Conservation (phyloP, 2,329 filamentous ascomycete genomes). For the Emergomyces pasteurianus region DNA sequence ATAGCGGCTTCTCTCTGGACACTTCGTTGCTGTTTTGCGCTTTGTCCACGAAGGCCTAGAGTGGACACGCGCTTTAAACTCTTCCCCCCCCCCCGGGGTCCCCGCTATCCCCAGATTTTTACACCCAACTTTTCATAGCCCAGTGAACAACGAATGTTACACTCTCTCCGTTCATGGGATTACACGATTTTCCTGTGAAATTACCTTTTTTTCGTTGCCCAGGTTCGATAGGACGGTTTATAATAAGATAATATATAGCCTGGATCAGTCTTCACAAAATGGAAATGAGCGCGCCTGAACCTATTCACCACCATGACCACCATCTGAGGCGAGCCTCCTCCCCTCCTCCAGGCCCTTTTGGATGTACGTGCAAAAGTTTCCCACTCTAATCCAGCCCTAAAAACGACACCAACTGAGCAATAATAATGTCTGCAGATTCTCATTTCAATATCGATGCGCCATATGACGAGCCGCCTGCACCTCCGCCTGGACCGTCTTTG, state of each 20-base stretch:
- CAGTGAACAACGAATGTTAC: background rate
- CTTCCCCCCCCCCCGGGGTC: background rate
- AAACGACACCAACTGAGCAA: background rate
- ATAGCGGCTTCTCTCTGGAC: background rate
- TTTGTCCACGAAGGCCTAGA: too few species aligned
- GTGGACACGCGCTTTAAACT: background rate
- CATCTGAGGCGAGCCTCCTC: conserved; percentile 38
- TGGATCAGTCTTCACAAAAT: conserved; percentile 14
- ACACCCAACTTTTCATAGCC: background rate
- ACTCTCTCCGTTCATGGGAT: background rate
- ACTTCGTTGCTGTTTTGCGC: too few species aligned
- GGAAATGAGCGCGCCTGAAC: conserved; percentile 22
- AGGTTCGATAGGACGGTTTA: background rate
- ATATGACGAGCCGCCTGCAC: conserved; percentile 45
- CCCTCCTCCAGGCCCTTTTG: conserved; percentile 50
- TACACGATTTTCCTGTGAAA: background rate
- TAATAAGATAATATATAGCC: background rate
- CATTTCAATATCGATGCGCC: conserved; percentile 25
- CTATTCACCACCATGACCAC: conserved; percentile 22
- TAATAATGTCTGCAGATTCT: conserved; percentile 16
- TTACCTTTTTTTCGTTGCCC: background rate
- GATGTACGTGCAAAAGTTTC: conserved; percentile 44
- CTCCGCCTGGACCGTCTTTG: conserved; percentile 52
- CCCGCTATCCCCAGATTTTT: background rate
- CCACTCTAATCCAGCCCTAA: background rate